A percentile compares a stretch with the other conserved stretches of the same genome.
Evolutionary conservation across 1,284 basidiomycete species (phyloP).

Genomic region (Trametes hirsuta): DNA sequence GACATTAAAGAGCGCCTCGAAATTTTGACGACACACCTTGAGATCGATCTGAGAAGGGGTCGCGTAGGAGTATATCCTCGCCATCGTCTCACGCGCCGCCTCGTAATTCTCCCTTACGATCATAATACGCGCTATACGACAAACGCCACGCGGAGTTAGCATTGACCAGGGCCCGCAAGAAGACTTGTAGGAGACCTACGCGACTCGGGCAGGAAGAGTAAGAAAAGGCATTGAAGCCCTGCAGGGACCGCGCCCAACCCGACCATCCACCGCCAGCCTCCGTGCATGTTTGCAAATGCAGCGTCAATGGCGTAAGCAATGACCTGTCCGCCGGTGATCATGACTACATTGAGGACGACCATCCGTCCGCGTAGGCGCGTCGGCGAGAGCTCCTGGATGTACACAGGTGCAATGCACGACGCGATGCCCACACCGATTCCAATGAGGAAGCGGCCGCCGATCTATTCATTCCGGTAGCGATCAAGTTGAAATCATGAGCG

Average conservation of each 20-base stretch:
- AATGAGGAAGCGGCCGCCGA: slow-evolving; percentile 76
- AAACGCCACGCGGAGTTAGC: background rate
- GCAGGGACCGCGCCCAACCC: slow-evolving; percentile 76
- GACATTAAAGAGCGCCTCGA: no score
- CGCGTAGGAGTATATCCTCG: slow-evolving; percentile 70
- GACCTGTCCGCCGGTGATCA: slow-evolving; percentile 76
- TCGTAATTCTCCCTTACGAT: slow-evolving; percentile 56
- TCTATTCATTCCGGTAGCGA: slow-evolving; percentile 39
- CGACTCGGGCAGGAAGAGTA: slow-evolving; percentile 77
- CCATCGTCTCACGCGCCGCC: slow-evolving; percentile 55
- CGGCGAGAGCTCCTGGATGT: slow-evolving; percentile 84
- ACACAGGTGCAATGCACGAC: slow-evolving; percentile 78
- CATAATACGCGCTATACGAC: slow-evolving; percentile 65
- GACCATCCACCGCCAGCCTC: slow-evolving; percentile 88
- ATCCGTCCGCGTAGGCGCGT: slow-evolving; percentile 76
- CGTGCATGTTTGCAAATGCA: slow-evolving; percentile 61
- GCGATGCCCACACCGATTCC: slow-evolving; percentile 73
- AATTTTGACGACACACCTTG: slow-evolving; percentile 47
- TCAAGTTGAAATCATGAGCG: no score
- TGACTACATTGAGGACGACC: slow-evolving; percentile 69
- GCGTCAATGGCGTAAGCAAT: slow-evolving; percentile 80
- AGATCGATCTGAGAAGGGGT: slow-evolving; percentile 65
- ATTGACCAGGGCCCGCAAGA: background rate
- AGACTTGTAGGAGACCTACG: slow-evolving; percentile 48
- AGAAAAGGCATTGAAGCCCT: slow-evolving; percentile 59